A percentile compares a stretch with the other conserved stretches of the same genome.
Conservation (phyloP, 2,329 filamentous ascomycete species). For the Aspergillus calidoustus region DNA sequence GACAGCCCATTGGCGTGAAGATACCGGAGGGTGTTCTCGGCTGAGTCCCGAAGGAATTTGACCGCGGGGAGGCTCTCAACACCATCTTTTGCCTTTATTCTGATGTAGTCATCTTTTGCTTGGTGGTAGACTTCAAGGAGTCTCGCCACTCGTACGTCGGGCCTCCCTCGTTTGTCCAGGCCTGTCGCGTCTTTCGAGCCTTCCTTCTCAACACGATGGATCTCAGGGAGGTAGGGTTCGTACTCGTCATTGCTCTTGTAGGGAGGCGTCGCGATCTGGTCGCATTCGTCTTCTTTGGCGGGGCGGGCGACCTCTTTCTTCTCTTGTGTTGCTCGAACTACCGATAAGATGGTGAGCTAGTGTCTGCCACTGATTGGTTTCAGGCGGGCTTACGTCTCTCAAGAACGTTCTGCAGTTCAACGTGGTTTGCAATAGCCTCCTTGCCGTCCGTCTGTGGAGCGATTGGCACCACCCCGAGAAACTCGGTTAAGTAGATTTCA, state of each 20-base stretch:
- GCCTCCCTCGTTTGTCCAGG: neutral
- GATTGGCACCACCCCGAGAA: constrained; percentile 38
- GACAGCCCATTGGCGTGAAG: constrained; percentile 30
- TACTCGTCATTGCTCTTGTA: constrained; percentile 6
- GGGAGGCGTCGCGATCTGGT: neutral
- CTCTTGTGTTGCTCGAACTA: neutral
- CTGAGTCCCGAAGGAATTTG: constrained; percentile 50
- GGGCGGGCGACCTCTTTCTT: neutral
- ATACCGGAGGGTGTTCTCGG: constrained; percentile 46
- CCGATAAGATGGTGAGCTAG: neutral
- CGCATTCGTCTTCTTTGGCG: neutral
- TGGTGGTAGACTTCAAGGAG: constrained; percentile 40
- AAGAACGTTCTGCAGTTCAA: constrained; percentile 32
- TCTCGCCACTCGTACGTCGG: constrained; percentile 16
- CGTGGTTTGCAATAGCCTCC: constrained; percentile 32
- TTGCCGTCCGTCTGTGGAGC: constrained; percentile 23
- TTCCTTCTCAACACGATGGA: neutral
- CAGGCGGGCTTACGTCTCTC: constrained; percentile 27
- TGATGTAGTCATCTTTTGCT: constrained; percentile 45
- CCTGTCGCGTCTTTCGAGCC: neutral
- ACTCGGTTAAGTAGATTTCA: constrained; percentile 45
- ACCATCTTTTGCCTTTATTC: constrained; percentile 29
- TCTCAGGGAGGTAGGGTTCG: constrained; percentile 2
- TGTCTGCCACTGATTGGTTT: neutral
- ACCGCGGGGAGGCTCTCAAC: constrained; percentile 33